Evolutionary conservation across 768 basidiomycete species (phyloP).

Genomic region (Phaeotremella skinneri): DNA sequence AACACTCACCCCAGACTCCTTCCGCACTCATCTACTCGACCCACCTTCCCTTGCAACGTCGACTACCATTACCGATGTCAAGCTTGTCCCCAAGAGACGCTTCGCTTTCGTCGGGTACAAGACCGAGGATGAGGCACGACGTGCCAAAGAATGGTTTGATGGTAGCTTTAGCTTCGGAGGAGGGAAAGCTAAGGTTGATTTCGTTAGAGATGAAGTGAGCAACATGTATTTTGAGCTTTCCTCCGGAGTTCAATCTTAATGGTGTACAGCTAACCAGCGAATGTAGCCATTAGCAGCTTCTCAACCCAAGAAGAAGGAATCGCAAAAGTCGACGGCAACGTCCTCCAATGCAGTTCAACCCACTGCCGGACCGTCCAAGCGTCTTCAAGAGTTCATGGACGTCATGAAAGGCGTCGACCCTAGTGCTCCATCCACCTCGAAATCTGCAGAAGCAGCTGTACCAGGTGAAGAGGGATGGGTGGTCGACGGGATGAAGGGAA

Average conservation of each 20-base stretch:
- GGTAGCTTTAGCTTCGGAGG: constrained; percentile 73
- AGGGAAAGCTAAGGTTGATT: constrained; percentile 67
- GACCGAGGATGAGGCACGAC: constrained; percentile 67
- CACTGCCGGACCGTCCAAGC: constrained; percentile 50
- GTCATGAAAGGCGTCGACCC: constrained; percentile 62
- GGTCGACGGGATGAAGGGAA: constrained; percentile 25
- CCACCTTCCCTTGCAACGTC: constrained; percentile 20
- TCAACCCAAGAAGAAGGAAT: no score
- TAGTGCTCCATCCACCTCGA: background rate
- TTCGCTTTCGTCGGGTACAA: constrained; percentile 95
- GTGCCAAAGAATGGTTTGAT: constrained; percentile 80
- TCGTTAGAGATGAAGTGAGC: constrained; percentile 68
- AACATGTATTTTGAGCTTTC: background rate
- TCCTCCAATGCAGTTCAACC: constrained; percentile 8
- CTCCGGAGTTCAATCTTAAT: no score
- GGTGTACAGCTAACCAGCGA: background rate
- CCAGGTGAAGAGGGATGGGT: constrained; percentile 37
- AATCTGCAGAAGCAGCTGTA: constrained; percentile 56
- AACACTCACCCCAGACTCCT: constrained; percentile 26
- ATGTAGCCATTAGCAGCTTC: background rate
- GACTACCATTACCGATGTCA: constrained; percentile 72
- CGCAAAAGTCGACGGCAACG: no score
- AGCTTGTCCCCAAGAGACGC: constrained; percentile 73
- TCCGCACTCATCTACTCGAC: constrained; percentile 28
- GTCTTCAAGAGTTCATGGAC: constrained; percentile 67